Base-by-base conservation (phyloP, 2,329 filamentous ascomycete genomes). In the Coniella lustricola region DNA sequence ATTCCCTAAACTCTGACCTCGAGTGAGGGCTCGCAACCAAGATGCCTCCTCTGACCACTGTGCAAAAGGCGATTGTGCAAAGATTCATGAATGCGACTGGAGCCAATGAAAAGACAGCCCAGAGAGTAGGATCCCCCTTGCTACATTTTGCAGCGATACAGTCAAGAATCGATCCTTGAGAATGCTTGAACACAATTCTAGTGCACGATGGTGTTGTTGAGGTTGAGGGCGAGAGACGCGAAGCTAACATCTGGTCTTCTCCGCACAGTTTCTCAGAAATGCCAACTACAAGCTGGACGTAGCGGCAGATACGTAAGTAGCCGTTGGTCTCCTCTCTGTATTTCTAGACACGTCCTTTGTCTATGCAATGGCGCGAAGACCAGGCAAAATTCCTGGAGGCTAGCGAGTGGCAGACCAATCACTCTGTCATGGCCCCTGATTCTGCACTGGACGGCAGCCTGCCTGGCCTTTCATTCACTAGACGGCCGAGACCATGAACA, bases 241-340 rank as follows among this genome's bases (percentile, higher is more conserved):
- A 25, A 18, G 37, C 44, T 48, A 16, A 50, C 39, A 34, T 50
- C 35, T 40, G 21, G 18, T n/a, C 3, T 41, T 13, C n/a, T 12
- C 3, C 22, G 40, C 68, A 50, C 57, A 77, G 74, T 76, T 65
- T 54, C 65, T 76, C 18, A 78, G 71, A 56, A 67, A 64, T 40
- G 60, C 69, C 5, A 66, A 67, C 39, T 80, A 73, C 59, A 75
- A 72, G 58, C 59, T 79, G 7, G 72, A 79, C 49, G 67, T 75
- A 50, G 77, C 77, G 34, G 64, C 78, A 42, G 75, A 81, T 66
- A 64, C 70, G 77, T 81, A 69, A 77, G 77, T 79, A n/a, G 13
- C 18, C 44, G 42, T 56, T 48, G 36, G 22, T 33, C 48, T 56
- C 57, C 32, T 20, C 22, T 22, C 51, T 53, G 25, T 32, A 9